Conservation (phyloP, 2,329 filamentous ascomycete species). For the Sclerotinia nivalis region DNA sequence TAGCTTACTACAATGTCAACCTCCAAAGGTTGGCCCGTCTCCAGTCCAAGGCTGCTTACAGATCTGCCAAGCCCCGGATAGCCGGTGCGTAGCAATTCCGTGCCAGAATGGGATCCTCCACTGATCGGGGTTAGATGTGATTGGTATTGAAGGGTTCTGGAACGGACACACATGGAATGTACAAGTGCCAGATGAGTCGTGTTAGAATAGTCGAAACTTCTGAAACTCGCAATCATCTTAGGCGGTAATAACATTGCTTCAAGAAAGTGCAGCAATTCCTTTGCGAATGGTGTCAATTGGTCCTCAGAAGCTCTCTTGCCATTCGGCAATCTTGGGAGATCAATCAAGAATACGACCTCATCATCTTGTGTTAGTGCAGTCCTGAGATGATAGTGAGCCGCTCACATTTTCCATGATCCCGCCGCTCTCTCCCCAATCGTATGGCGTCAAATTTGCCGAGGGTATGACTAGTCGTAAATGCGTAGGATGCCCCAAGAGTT, state of each 20-base stretch:
- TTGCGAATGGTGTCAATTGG: constrained; percentile 58
- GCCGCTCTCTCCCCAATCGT: constrained; percentile 69
- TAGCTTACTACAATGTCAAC: constrained; percentile 69
- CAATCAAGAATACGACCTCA: constrained; percentile 42
- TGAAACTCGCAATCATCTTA: constrained; percentile 65
- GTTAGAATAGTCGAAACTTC: constrained; percentile 77
- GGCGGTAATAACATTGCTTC: constrained; percentile 52
- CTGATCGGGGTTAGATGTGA: constrained; percentile 42
- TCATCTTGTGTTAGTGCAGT: constrained; percentile 14
- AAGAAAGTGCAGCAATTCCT: constrained; percentile 56
- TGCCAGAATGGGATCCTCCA: constrained; percentile 56
- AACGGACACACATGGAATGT: constrained; percentile 70
- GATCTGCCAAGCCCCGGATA: constrained; percentile 72
- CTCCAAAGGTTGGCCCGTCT: constrained; percentile 55
- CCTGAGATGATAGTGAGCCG: constrained; percentile 13
- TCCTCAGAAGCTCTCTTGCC: constrained; percentile 32
- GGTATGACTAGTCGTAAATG: constrained; percentile 82
- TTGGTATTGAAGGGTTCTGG: not conserved
- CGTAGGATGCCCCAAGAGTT: constrained; percentile 75
- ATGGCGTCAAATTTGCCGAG: constrained; percentile 79
- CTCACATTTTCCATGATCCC: constrained; percentile 82
- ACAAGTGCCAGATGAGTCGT: constrained; percentile 77
- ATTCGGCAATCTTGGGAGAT: constrained; percentile 63
- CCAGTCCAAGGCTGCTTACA: constrained; percentile 63
- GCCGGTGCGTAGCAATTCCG: constrained; percentile 58